A percentile compares a stretch with the other conserved stretches of the same genome.
Evolutionary conservation across 2,329 filamentous ascomycete genomes (phyloP).

Genomic region (Xylariales sp.): DNA sequence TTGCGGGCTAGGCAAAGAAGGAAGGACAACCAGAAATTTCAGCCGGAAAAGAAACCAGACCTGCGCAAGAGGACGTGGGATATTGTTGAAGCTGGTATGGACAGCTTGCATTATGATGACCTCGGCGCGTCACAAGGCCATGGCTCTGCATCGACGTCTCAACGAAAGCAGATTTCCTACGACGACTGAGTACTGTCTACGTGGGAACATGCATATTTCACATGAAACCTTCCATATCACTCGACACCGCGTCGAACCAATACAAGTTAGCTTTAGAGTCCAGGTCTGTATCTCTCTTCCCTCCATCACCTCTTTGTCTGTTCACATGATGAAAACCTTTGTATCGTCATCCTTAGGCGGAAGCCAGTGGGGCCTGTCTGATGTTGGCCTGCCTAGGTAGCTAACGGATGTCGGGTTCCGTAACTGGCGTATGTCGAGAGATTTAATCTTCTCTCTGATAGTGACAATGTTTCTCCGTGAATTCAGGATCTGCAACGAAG

Average conservation of each 20-base stretch:
- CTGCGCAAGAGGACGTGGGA: constrained; percentile 76
- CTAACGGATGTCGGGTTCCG: constrained; percentile 53
- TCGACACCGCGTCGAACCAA: not conserved
- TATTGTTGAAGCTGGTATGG: constrained; percentile 70
- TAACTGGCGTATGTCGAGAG: constrained; percentile 54
- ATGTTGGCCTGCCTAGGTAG: constrained; percentile 48
- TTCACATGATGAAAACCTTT: constrained; percentile 81
- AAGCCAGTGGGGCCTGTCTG: constrained; percentile 59
- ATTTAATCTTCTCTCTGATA: constrained; percentile 69
- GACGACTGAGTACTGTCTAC: constrained; percentile 54
- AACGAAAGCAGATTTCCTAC: constrained; percentile 61
- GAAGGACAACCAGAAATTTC: constrained; percentile 54
- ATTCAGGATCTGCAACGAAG: not conserved
- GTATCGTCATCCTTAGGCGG: constrained; percentile 99
- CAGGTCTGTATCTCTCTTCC: constrained; percentile 43
- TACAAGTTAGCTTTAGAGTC: not conserved
- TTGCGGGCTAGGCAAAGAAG: constrained; percentile 54
- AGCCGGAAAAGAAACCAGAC: constrained; percentile 66
- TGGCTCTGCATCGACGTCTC: constrained; percentile 47
- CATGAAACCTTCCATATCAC: constrained; percentile 9
- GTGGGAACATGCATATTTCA: not conserved
- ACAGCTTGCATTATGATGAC: constrained; percentile 70
- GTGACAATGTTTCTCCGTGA: constrained; percentile 14
- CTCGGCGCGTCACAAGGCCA: constrained; percentile 44
- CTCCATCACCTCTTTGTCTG: not conserved